Conservation (phyloP, 2,329 filamentous ascomycete genomes). For the Byssochlamys sp. region DNA sequence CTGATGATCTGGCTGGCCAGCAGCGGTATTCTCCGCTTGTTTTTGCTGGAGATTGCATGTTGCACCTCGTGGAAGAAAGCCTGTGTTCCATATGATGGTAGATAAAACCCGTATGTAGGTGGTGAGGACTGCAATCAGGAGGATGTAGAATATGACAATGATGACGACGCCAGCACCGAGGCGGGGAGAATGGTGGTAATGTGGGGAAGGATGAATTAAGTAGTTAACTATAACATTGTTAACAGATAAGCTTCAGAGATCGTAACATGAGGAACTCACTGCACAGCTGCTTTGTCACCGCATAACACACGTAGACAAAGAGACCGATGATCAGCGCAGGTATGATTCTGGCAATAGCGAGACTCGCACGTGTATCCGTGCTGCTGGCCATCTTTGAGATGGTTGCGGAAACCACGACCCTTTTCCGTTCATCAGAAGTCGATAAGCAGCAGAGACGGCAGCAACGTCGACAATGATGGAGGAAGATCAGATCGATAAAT, state of each 20-base stretch:
- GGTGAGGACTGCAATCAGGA: conserved; percentile 56
- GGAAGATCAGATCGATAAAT: not conserved
- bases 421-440: not conserved
- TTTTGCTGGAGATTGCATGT: conserved; percentile 22
- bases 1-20: conserved; percentile 9
- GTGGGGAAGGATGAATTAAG: conserved; percentile 47
- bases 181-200: conserved; percentile 33
- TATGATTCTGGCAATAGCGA: conserved; percentile 56
- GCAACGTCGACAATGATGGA: not conserved
- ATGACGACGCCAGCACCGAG: conserved; percentile 56
- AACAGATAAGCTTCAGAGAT: conserved; percentile 3
- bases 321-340: conserved; percentile 59
- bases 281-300: conserved; percentile 57
- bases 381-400: conserved; percentile 22
- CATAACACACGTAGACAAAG: conserved; percentile 62
- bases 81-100: conserved; percentile 60
- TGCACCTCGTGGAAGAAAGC: conserved; percentile 59
- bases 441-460: not conserved
- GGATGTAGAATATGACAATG: conserved; percentile 61
- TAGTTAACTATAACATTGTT: conserved; percentile 52
- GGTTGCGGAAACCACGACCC: not conserved
- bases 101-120: conserved; percentile 64
- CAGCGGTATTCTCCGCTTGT: conserved; percentile 11
- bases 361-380: conserved; percentile 40
- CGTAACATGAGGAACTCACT: conserved; percentile 41